phyloP scores from a whole-genome alignment of 768 basidiomycete genomes.

The Boletus fagicola region DNA sequence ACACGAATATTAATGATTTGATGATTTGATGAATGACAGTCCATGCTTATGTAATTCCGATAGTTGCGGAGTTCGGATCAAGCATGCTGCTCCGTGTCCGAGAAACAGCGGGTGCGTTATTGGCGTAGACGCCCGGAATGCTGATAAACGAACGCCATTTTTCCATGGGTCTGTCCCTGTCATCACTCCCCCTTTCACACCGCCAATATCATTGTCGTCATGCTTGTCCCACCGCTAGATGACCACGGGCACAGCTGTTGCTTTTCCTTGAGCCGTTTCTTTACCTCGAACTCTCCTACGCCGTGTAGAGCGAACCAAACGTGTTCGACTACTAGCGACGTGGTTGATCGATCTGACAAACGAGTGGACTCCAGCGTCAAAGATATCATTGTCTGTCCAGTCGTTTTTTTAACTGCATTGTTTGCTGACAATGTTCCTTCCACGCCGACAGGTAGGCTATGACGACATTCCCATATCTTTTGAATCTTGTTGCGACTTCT shows the following conservation, averaged over 20 bases:
- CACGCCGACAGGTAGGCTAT: conserved; percentile 8
- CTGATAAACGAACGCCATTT: conserved; percentile 35
- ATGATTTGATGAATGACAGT: conserved; percentile 2
- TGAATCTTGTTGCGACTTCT: conserved; percentile 46
- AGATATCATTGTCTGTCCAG: conserved; percentile 8
- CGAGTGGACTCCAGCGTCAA: not conserved
- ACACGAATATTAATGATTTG: not conserved
- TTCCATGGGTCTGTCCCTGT: conserved; percentile 16
- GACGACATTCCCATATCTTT: conserved; percentile 32
- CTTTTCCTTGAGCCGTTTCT: conserved; percentile 22
- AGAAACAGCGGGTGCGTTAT: conserved; percentile 11
- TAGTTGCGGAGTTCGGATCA: conserved; percentile 30
- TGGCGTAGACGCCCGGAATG: conserved; percentile 21
- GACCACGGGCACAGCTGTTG: conserved; percentile 22
- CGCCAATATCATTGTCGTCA: conserved; percentile 4
- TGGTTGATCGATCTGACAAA: conserved; percentile 5
- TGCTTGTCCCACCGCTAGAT: conserved; percentile 27
- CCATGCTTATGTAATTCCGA: conserved; percentile 27
- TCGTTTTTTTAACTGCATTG: not conserved
- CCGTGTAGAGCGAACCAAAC: not conserved
- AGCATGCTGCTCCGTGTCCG: conserved; percentile 17
- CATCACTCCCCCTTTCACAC: conserved; percentile 4
- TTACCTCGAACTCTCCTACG: conserved; percentile 5
- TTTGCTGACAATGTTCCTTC: conserved; percentile 1
- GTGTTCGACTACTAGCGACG: not conserved